A percentile compares a stretch with the other conserved stretches of the same genome.
Evolutionary conservation across 1,139 yeast genomes (phyloP).

Genomic region (Lodderomyces beijingensis): DNA sequence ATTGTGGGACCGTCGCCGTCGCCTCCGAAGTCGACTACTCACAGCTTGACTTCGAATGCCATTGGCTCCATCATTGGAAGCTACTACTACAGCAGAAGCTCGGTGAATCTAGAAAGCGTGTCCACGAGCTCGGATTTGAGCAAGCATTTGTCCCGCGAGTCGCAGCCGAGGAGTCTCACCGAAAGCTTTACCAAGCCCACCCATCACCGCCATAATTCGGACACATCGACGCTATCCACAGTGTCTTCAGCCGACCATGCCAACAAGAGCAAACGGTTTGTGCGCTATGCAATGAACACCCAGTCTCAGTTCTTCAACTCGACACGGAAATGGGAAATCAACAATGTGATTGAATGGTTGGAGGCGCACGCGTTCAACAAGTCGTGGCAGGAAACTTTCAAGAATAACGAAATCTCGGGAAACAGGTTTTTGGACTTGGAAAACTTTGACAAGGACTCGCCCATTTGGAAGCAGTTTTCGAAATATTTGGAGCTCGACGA

Average conservation of each 20-base stretch:
- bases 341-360: conserved; percentile 66
- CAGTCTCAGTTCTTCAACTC: conserved; percentile 22
- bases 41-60: conserved; percentile 13
- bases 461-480: conserved; percentile 46
- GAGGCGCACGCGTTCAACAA: conserved; percentile 62
- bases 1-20: conserved; percentile 6
- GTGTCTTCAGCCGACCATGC: conserved; percentile 24
- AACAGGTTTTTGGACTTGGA: conserved; percentile 62
- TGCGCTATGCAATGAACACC: conserved; percentile 43
- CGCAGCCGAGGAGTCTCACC: not conserved
- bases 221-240: conserved; percentile 31
- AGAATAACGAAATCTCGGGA: conserved; percentile 56
- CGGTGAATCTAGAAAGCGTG: conserved; percentile 10
- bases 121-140: conserved; percentile 1
- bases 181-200: conserved; percentile 2
- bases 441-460: conserved; percentile 57
- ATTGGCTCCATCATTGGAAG: conserved; percentile 30
- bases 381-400: conserved; percentile 67
- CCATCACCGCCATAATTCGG: conserved; percentile 38
- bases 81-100: conserved; percentile 26
- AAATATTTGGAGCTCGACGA: conserved; percentile 33
- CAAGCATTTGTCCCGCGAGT: conserved; percentile 2
- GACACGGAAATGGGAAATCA: conserved; percentile 56
- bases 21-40: conserved; percentile 11
- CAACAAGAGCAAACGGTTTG: conserved; percentile 38